These are phyloP conservation scores for Rhododendron ferrugineum DNA, from an alignment of 148 eudicot genomes.

Conservation along the genomic window DNA sequence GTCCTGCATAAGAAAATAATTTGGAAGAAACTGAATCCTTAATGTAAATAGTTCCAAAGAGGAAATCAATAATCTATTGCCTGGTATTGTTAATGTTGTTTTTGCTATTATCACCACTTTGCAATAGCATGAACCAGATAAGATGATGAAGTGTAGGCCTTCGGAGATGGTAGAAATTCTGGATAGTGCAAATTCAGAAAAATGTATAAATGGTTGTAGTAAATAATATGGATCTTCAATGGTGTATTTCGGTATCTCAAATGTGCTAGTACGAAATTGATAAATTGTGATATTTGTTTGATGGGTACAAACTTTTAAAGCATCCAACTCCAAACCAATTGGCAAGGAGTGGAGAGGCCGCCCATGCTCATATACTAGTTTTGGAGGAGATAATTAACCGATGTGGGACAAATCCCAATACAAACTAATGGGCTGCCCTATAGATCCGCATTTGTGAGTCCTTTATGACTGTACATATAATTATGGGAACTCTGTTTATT, in stretches of 20 bases:
- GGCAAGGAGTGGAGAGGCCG: no score
- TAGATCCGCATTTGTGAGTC: background rate
- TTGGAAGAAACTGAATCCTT: background rate
- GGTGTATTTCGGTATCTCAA: background rate
- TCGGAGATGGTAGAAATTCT: background rate
- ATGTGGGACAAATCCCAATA: no score
- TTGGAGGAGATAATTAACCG: no score
- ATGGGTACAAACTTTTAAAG: no score
- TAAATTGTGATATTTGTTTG: background rate
- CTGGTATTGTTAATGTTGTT: background rate
- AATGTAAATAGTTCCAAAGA: background rate
- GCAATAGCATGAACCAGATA: background rate
- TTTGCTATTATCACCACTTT: background rate
- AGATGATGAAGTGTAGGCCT: background rate
- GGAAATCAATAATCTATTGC: background rate
- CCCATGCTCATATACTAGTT: no score
- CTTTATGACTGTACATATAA: background rate
- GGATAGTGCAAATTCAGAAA: background rate
- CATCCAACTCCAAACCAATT: no score
- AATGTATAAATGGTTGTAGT: background rate
- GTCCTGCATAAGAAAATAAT: background rate
- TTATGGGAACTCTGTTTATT: background rate
- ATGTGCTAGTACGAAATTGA: background rate
- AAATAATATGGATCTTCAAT: background rate
- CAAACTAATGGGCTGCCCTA: background rate